Base-by-base conservation (phyloP, 805 yeast species). In the Ogataea methylovora region DNA sequence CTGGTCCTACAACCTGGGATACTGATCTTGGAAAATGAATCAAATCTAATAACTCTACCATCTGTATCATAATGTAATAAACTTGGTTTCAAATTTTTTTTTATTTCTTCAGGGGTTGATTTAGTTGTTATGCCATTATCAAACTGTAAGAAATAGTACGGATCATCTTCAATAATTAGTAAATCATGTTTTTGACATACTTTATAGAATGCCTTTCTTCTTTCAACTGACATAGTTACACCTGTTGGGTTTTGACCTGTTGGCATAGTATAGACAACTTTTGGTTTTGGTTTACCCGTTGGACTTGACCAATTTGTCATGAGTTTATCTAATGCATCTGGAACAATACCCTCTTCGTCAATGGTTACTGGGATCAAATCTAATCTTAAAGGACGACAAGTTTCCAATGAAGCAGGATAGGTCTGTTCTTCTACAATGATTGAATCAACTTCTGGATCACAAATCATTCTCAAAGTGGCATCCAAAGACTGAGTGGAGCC, bases 401-500 rank as follows among this genome's bases (percentile, higher is more conserved):
- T 71, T 60, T 86, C 95, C 40, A 84, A 62, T 23, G 95, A 87
- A 19, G 95, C 82, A 9, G 92, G 70, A 64, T 87, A 90, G 11
- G 88, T 67, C 61, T 73, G 76, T 50, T 82, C 86, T 59, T 90
- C 97, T 23, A 79, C 81, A 40, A 90, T 61, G 34, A 90, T 71
- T n/a, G 79, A 62, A 53, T 90, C 98, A 24, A 41, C 51, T 28
- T 90, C 94, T 39, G 80, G 75, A 52, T 76, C 64, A 49, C 79
- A 67, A 50, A 90, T 75, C 22, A 88, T 75, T 58, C 97, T 73
- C 51, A 90, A 69, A 17, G 78, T 68, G 3, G 92, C 72, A 49
- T 88, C 96, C 80, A 94, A 79, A 5, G 84, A 73, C 58, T 84
- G 85, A n/a, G 97, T 88, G 63, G 84, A 85, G 44, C 97, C 97